Conservation (phyloP, 2,329 filamentous ascomycete genomes). For the Curvularia verruculosa region DNA sequence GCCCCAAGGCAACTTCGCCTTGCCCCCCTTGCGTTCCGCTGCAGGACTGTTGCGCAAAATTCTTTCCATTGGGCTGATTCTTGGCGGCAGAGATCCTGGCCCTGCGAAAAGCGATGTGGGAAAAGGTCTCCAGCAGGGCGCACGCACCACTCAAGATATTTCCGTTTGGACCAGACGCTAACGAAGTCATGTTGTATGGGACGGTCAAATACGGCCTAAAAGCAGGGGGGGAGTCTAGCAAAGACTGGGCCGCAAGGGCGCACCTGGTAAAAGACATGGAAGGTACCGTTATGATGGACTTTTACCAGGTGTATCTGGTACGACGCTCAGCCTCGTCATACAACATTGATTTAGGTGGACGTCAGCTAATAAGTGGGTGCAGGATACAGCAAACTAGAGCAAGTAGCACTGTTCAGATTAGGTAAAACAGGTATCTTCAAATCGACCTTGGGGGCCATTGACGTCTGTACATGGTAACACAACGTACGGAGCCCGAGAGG, state of each 20-base stretch:
- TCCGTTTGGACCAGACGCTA: slow-evolving; percentile 54
- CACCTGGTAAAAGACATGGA: slow-evolving; percentile 58
- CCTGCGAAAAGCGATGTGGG: slow-evolving; percentile 61
- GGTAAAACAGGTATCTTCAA: background rate
- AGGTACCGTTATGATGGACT: slow-evolving; percentile 60
- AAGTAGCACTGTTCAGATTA: slow-evolving; percentile 15
- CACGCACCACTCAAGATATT: slow-evolving; percentile 59
- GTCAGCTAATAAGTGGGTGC: slow-evolving; percentile 12
- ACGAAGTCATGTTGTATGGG: slow-evolving; percentile 62
- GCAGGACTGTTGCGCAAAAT: slow-evolving; percentile 1
- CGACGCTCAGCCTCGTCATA: slow-evolving; percentile 33
- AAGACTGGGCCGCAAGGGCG: slow-evolving; percentile 63
- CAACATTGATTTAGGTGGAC: background rate
- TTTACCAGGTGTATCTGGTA: slow-evolving; percentile 63
- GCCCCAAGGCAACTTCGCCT: background rate
- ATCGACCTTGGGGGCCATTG: background rate
- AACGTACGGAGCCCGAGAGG: background rate
- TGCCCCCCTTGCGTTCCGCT: background rate
- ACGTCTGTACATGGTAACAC: slow-evolving; percentile 9
- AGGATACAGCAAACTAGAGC: slow-evolving; percentile 28
- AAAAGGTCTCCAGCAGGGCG: slow-evolving; percentile 55
- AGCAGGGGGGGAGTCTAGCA: slow-evolving; percentile 53
- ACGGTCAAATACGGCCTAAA: slow-evolving; percentile 61
- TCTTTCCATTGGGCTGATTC: slow-evolving; percentile 2
- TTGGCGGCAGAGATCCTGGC: slow-evolving; percentile 55